These are phyloP conservation scores for Juncus effusus DNA, from an alignment of 176 grass and related monocot species.

Conservation along the genomic window DNA sequence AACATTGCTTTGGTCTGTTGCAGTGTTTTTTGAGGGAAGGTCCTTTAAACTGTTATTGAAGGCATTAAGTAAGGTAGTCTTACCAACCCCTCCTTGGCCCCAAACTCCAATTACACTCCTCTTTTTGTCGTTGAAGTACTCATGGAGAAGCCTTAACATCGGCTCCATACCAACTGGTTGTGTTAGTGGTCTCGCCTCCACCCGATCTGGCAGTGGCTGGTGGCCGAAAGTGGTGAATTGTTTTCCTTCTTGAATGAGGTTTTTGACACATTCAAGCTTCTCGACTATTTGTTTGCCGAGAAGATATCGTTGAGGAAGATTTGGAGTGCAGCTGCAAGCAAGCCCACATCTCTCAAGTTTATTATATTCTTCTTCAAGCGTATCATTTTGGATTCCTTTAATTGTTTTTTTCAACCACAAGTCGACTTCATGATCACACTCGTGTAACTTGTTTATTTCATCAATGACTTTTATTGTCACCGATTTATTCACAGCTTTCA, in stretches of 20 bases:
- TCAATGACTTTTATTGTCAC: conserved; percentile 20
- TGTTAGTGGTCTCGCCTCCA: conserved; percentile 18
- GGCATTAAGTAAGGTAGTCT: conserved; percentile 59
- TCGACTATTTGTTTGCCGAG: conserved; percentile 27
- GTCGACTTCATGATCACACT: conserved; percentile 27
- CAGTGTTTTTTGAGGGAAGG: no score
- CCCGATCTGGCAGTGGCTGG: conserved; percentile 22
- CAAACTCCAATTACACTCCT: conserved; percentile 53
- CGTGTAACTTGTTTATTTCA: conserved; percentile 26
- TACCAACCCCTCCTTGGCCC: conserved; percentile 64
- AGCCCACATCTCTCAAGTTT: conserved; percentile 26
- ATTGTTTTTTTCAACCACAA: conserved; percentile 30
- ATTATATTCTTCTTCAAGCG: conserved; percentile 20
- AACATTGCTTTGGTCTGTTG: background rate
- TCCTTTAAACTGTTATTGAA: conserved; percentile 59
- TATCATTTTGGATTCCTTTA: background rate
- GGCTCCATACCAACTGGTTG: conserved; percentile 34
- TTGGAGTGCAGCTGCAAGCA: conserved; percentile 15
- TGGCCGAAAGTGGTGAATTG: conserved; percentile 23
- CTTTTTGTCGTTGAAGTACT: conserved; percentile 33
- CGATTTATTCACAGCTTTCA: conserved; percentile 21
- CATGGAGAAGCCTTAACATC: conserved; percentile 25
- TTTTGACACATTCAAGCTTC: conserved; percentile 22
- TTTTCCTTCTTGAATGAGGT: conserved; percentile 23
- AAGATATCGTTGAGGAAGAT: conserved; percentile 9